Evolutionary conservation across 371 early-diverging fungal species (phyloP), one percentile per base, ranked within the genome.

Genomic region (Mortierella sp.): DNA sequence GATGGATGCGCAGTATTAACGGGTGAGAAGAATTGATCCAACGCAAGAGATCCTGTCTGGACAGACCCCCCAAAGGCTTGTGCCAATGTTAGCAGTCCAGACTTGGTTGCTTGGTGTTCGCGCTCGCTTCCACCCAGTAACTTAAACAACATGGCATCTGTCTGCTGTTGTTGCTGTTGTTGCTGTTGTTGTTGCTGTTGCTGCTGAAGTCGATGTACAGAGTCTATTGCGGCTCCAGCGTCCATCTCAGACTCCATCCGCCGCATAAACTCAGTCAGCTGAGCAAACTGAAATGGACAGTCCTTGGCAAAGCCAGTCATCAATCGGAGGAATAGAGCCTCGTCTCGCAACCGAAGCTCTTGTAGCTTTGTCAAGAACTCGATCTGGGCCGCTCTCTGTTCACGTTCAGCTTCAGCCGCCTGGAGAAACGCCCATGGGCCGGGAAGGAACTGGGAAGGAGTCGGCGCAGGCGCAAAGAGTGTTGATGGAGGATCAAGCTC

Each of bases 381-480:
- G 19, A 76, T 62, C 21, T 76, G 77, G 9, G 57, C 51, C 43
- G 64, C 72, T 7, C 65, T 46, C 15, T 76, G 77, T 26, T 68
- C 72, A 1, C 77, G 72, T 19, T 76, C 72, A 5, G 77, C 76
- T 30, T 76, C 76, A 1, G 76, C 76, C 1, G 76, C 76, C 16
- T 71, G 76, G 50, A 67, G 71, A 23, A 76, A 76, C 0, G 76
- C 76, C 76, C 76, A 76, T 15, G 76, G 76, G 1, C 76, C 76
- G 1, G 76, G 68, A 14, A 56, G 21, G 48, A 71, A 76, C 14
- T 71, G 63, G 16, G 76, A 46, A 0, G 72, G 71, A 1, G 18
- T 47, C 0, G 76, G 76, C 5, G 68, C 48, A 4, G 76, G 76
- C 4, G 56, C 58, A 46, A 76, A 76, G 26, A 76, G 64, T 2